Base-by-base conservation (phyloP, 2,329 filamentous ascomycete species). In the Penicillium sclerotiorum region DNA sequence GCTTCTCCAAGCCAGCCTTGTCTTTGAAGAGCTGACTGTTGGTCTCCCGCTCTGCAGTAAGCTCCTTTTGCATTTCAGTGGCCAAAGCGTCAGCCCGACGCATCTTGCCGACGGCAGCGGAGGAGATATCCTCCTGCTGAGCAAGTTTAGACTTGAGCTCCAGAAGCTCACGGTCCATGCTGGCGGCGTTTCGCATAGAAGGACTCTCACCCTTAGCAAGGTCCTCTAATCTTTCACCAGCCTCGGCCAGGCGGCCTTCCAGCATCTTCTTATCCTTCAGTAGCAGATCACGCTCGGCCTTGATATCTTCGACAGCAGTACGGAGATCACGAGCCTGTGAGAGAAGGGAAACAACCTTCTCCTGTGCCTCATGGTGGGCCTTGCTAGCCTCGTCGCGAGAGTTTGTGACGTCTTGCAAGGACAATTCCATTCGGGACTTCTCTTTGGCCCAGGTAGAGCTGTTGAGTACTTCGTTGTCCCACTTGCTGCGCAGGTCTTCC, bases 391-490 rank as follows among this genome's bases (percentile, higher is more conserved):
- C 94, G 58, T 99, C 93, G 2, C 93, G 86, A n/a, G 91, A 95
- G 41, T 89, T 86, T 9, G 89, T 88, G 25, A 97, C 83, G 68
- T 96, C 91, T 43, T 93, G 86, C 47, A 99, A 79, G 5, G 91
- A 95, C 52, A 91, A 85, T 69, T 97, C 93, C 33, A 99, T 80
- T 13, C 93, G 87, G 13, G 90, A 83, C 78, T 97, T 97, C 75
- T 99, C 93, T 76, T 99, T 99, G 11, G 92, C 92, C 92, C 94
- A 97, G 1, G 93, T 96, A 13, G 91, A 95, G 72, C 90, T 95
- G 74, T 97, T 97, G 61, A 97, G 83, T 9, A 97, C 90, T 73
- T 99, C 93, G 62, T 97, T 90, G 64, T 99, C 94, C 93, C 94
- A 97, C 75, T 97, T 97, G 60, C 87, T 91, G 58, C 94, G 86